Conservation (phyloP, 805 yeast species). For the Sugiyamaella chiloensis region DNA sequence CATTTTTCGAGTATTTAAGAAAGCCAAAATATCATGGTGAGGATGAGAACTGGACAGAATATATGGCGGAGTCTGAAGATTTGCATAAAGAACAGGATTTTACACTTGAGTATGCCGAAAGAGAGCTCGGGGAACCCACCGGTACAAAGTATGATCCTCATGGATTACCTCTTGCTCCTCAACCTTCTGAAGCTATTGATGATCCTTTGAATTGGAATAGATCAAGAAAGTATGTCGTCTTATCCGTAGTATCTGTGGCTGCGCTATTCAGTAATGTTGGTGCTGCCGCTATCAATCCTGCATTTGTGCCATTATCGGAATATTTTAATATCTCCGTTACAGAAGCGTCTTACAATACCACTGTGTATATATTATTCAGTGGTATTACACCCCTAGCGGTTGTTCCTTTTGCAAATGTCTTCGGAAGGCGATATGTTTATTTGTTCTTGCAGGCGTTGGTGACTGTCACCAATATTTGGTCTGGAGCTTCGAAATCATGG, state of each 20-base stretch:
- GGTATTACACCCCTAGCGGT: slow-evolving; percentile 51
- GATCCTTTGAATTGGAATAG: slow-evolving; percentile 50
- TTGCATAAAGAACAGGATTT: not conserved
- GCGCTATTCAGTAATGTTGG: slow-evolving; percentile 49
- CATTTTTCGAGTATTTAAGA: no score
- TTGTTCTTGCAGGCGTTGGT: slow-evolving; percentile 37
- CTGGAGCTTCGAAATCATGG: slow-evolving; percentile 42
- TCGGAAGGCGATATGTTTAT: slow-evolving; percentile 5
- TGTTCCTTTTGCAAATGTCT: slow-evolving; percentile 38
- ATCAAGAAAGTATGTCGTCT: slow-evolving; percentile 36
- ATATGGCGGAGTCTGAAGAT: not conserved
- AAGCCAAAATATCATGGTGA: no score
- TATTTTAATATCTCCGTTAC: slow-evolving; percentile 40
- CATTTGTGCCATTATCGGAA: slow-evolving; percentile 40
- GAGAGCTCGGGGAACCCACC: not conserved
- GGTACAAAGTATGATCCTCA: not conserved
- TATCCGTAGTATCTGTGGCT: slow-evolving; percentile 38
- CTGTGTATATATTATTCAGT: slow-evolving; percentile 49
- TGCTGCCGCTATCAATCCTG: slow-evolving; percentile 49
- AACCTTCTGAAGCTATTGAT: slow-evolving; percentile 45
- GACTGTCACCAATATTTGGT: slow-evolving; percentile 41
- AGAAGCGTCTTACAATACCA: slow-evolving; percentile 45
- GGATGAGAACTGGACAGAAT: no score
- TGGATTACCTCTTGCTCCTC: slow-evolving; percentile 8
- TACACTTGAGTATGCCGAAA: not conserved